These are phyloP conservation scores for Wickerhamiella vanderwaltii DNA, from an alignment of 805 yeast species.

Conservation along the genomic window DNA sequence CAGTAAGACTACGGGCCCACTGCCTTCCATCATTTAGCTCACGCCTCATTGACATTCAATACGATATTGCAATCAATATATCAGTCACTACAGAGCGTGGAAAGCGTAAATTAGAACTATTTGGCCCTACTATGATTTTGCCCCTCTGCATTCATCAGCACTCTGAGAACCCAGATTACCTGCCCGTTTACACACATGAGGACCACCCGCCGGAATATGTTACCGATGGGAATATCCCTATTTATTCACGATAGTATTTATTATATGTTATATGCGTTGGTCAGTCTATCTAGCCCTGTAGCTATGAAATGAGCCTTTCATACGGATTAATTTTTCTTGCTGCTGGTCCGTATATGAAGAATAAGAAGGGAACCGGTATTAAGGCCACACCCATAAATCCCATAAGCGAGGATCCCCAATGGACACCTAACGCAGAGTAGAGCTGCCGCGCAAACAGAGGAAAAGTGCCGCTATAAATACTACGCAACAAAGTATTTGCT, in stretches of 20 bases:
- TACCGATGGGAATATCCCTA: not conserved
- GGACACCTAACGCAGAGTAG: slow-evolving; percentile 38
- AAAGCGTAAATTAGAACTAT: not conserved
- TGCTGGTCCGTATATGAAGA: slow-evolving; percentile 36
- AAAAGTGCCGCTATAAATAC: slow-evolving; percentile 46
- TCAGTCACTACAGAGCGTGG: slow-evolving; percentile 2
- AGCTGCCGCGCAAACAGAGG: slow-evolving; percentile 53
- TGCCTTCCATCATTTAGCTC: slow-evolving; percentile 8
- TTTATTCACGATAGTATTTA: slow-evolving; percentile 6
- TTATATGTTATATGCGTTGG: too few relatives aligned
- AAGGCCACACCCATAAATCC: slow-evolving; percentile 36
- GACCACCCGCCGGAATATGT: slow-evolving; percentile 9
- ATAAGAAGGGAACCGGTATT: slow-evolving; percentile 40
- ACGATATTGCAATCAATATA: not conserved
- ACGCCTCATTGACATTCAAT: slow-evolving; percentile 9
- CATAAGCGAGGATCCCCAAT: slow-evolving; percentile 43
- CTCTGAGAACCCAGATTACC: not conserved
- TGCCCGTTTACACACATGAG: not conserved
- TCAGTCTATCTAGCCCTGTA: too few relatives aligned
- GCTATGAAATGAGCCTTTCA: slow-evolving; percentile 13
- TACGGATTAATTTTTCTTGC: slow-evolving; percentile 18
- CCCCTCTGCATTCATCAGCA: slow-evolving; percentile 6
- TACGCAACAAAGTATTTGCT: slow-evolving; percentile 46
- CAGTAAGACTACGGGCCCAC: not conserved
- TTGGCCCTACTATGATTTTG: not conserved